Base-by-base conservation (phyloP, 169 alveolate genomes). In the Eimeria sp. region DNA sequence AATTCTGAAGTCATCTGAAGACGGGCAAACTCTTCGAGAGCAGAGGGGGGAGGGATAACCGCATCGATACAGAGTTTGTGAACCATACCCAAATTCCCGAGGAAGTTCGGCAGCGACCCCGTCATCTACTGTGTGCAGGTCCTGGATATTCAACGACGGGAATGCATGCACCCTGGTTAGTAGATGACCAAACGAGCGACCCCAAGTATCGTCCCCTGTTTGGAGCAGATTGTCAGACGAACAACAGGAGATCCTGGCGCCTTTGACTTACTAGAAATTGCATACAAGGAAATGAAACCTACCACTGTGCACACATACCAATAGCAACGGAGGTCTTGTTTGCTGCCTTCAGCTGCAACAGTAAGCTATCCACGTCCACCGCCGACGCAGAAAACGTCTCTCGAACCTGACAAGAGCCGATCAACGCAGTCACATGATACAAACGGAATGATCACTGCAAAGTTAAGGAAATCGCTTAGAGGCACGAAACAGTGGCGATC, bases 171-270 rank as follows among this genome's bases (percentile, higher is more conserved):
- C 78, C 51, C 95, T 84, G n/a, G 93, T 95, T 91, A 98, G 97
- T 9, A 76, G 72, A 18, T 95, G 89, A 7, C 98, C 98, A 92
- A 94, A 97, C 57, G 97, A 89, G 18, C 87, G 96, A 57, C 90
- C 95, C 98, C 98, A 98, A 13, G 98, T 97, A 43, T 97, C 98
- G 94, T 98, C 99, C 43, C 99, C 99, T 87, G 94, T 14, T 30
- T 6, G 40, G 5, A 40, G 58, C 72, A 61, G 76, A 91, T 51
- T 30, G 5, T 34, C 72, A 13, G 65, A 47, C 47, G 61, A 63
- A 49, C 43, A 78, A 78, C 61, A 78, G n/a, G 27, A n/a, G 61
- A 18, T 4, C 61, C 67, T 27, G 72, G 49, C 49, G 80, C 11
- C 16, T 20, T 57, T 1, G 30, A 13, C 27, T n/a, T 49, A 3